Evolutionary conservation across 768 basidiomycete genomes (phyloP).

Genomic region (Leccinum variicolor): DNA sequence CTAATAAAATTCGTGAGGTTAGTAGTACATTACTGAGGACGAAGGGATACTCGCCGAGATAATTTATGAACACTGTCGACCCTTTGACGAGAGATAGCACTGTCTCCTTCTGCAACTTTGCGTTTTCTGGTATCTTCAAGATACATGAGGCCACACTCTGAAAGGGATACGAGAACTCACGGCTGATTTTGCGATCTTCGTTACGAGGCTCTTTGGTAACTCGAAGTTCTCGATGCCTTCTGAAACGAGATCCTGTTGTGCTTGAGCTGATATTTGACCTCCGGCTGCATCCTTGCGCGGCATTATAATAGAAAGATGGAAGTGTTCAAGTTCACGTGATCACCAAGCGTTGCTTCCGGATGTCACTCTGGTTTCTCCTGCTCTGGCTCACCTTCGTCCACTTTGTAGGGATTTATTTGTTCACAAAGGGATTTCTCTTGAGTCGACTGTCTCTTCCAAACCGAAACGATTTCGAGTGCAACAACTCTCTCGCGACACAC

Average conservation of each 20-base stretch:
- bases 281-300: conserved; percentile 63
- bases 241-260: conserved; percentile 76
- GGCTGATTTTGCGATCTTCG: conserved; percentile 80
- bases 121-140: conserved; percentile 72
- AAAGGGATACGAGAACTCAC: conserved; percentile 41
- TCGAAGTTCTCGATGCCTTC: conserved; percentile 90
- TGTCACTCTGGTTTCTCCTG: conserved; percentile 35
- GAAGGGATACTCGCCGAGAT: conserved; percentile 57
- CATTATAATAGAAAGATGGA: conserved; percentile 38
- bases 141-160: background rate
- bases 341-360: too few species aligned
- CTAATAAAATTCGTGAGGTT: conserved; percentile 25
- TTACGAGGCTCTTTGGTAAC: conserved; percentile 78
- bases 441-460: conserved; percentile 47
- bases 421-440: conserved; percentile 89
- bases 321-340: background rate
- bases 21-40: background rate
- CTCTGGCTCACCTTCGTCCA: conserved; percentile 68
- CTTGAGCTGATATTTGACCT: conserved; percentile 61
- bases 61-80: conserved; percentile 94
- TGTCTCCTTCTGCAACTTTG: conserved; percentile 89
- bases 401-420: conserved; percentile 78
- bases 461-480: conserved; percentile 38
- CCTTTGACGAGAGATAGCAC: conserved; percentile 81
- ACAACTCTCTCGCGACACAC: conserved; percentile 52